Conservation (phyloP, 106 monocot genomes). For the Xerophyta viscosa region DNA sequence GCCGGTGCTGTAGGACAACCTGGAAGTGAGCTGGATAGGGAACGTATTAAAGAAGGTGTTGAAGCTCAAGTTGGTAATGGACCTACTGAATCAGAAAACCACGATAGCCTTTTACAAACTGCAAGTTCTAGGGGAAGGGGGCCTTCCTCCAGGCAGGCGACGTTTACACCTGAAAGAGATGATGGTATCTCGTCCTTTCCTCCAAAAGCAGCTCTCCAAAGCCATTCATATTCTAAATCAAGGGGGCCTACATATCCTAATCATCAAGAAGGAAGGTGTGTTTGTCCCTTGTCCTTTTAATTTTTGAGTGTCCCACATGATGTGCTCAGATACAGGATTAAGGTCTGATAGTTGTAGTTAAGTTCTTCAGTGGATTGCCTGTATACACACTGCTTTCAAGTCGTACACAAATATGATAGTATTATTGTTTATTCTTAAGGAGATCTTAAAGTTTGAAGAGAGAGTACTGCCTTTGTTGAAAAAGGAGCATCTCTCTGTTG, state of each 20-base stretch:
- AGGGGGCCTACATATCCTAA: conserved; percentile 16
- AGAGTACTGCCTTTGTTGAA: too few species aligned
- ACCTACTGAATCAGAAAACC: conserved; percentile 16
- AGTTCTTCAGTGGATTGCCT: too few species aligned
- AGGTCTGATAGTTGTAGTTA: too few species aligned
- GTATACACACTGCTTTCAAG: too few species aligned
- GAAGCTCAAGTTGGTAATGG: conserved; percentile 27
- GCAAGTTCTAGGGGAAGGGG: conserved; percentile 18
- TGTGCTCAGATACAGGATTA: too few species aligned
- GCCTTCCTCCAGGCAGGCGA: conserved; percentile 8
- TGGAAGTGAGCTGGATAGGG: conserved; percentile 26
- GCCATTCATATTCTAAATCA: conserved; percentile 24
- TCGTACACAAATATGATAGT: too few species aligned
- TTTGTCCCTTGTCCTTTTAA: too few species aligned
- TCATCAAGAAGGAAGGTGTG: conserved; percentile 42
- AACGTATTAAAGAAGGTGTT: conserved; percentile 12
- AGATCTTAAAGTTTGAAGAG: too few species aligned
- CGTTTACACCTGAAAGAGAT: conserved; percentile 24
- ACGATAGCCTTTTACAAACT: conserved; percentile 20
- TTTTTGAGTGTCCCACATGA: too few species aligned
- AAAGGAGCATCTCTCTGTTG: too few species aligned
- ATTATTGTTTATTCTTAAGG: too few species aligned
- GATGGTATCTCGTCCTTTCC: conserved; percentile 23
- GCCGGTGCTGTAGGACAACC: conserved; percentile 24
- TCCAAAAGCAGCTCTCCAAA: conserved; percentile 14